Evolutionary conservation across 257 asterid species (phyloP), one percentile per base, ranked within the genome.

Genomic region (Nicotiana noctiflora): DNA sequence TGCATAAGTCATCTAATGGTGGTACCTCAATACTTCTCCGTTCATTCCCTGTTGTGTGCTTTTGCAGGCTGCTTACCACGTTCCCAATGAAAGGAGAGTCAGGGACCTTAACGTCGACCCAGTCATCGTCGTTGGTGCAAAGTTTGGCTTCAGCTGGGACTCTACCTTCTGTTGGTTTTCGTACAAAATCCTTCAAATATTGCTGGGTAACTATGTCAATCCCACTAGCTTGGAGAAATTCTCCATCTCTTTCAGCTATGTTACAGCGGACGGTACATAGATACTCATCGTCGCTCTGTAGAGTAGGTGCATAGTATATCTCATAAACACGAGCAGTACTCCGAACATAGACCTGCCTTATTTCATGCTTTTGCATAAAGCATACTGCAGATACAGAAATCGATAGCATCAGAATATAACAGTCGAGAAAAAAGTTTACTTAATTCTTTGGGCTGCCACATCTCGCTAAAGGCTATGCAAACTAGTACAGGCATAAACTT

Each of bases 251-350:
- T 76, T 86, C 95, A 75, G 98, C 98, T 81, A 86, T 81, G 83
- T 90, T 83, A 80, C 99, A 96, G 27, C 93, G 94, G 82, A 91
- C 94, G 2, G 98, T 96, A 79, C 94, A 96, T 64, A 96, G 92
- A 84, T 96, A 96, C 87, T 89, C 94, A 80, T 82, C 86, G 80
- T 81, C 84, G 76, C 90, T 81, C 60, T 86, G 81, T 79, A 82
- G 85, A 82, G 92, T 82, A 49, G 76, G 80, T 34, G 92, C 84
- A 81, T 85, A 91, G 85, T 96, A 94, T 68, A 94, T 85, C 89
- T 96, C 99, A 83, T 88, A 94, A 61, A 89, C 89, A 68, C 98
- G 98, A 63, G 98, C 98, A 77, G 94, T 92, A 88, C 99, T 96
- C 68, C 98, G 92, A 68, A 94, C 91, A 88, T 96, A 96, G 56